Evolutionary conservation across 73 alveolate genomes (phyloP), one percentile per base, ranked within the genome.

Genomic region (Chromera velia): DNA sequence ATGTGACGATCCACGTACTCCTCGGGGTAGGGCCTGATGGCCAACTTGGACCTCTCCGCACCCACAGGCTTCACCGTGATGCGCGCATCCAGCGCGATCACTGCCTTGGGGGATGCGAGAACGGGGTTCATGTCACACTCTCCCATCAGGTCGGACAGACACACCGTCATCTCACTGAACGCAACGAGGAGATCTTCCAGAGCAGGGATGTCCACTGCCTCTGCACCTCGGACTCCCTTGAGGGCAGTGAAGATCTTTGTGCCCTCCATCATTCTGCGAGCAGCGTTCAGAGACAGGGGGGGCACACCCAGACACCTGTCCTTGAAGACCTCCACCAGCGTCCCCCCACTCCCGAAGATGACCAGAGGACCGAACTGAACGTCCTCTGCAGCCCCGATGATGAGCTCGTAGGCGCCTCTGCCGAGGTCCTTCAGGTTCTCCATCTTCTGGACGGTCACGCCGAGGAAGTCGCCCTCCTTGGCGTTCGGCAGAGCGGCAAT

Each of bases 311-410:
- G 55, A 66, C 89, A 83, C n/a, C 85, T 70, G 76, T 88, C 93
- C 34, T 83, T 81, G 73, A 81, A 74, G 40, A 87, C 85, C 73
- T 88, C 93, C 34, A 88, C 88, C 79, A 80, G 62, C 0, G 85
- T 75, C 1, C 93, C 93, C n/a, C 93, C 93, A 48, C 80, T 76
- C 45, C 93, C 93, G 48, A 88, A 88, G 30, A 88, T 47, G 33
- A 88, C 40, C 33, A 82, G 82, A 28, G 88, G 88, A 30, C 93
- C 93, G 68, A 88, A 81, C 74, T 72, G 84, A 1, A 77, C 69
- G 70, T 88, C 93, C 40, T 83, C 69, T 22, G 84, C 74, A 31
- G 74, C 32, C 28, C 89, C 89, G 31, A 83, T 73, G 4, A 83
- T 72, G 30, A 84, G 82, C 75, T 83, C 89, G 48, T 27, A 63